phyloP scores from a whole-genome alignment of 257 asterid genomes.

The Ballota nigra region DNA sequence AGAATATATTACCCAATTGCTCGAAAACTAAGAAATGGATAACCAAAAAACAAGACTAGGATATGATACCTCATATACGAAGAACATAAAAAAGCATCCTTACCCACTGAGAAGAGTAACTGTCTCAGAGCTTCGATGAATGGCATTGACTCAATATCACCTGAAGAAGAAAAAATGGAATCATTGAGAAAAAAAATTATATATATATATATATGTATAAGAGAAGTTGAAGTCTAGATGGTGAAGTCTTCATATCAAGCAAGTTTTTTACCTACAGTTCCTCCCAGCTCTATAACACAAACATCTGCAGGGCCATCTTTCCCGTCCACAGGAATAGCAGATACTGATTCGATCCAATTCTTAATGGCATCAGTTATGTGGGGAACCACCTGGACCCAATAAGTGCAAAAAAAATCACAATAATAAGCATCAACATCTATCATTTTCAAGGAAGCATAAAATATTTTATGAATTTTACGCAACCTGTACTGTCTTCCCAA shows the following conservation, averaged over 20 bases:
- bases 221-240: neutral
- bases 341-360: constrained; percentile 87
- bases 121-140: constrained; percentile 96
- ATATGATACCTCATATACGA: neutral
- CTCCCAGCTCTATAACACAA: constrained; percentile 98
- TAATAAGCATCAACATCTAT: neutral
- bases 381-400: constrained; percentile 73
- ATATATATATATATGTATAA: neutral
- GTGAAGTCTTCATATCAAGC: neutral
- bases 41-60: constrained; percentile 3
- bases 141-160: constrained; percentile 99
- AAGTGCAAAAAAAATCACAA: neutral
- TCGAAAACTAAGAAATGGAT: neutral
- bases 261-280: constrained; percentile 80
- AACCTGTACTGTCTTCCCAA: constrained; percentile 99
- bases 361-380: constrained; percentile 93
- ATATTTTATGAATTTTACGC: constrained; percentile 17
- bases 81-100: constrained; percentile 27
- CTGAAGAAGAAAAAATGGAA: constrained; percentile 36
- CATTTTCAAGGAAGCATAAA: neutral
- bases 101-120: constrained; percentile 86
- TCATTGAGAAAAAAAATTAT: neutral
- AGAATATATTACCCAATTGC: neutral
- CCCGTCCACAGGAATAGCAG: constrained; percentile 86
- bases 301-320: constrained; percentile 94